Conservation (phyloP, 2,329 filamentous ascomycete species). For the Lachnellula subtilissima region DNA sequence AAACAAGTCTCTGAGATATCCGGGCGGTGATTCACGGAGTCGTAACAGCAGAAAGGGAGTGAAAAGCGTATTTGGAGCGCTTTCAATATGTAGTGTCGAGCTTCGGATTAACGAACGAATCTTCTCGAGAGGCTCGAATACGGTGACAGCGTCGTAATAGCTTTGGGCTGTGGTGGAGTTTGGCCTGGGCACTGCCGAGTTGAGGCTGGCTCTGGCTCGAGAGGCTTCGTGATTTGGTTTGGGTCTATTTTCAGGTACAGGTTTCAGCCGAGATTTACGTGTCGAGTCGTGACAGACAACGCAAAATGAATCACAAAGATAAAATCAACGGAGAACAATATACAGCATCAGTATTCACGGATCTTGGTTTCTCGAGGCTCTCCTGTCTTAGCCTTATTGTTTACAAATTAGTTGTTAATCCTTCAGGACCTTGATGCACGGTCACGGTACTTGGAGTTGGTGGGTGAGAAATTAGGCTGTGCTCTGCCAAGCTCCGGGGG, state of each 20-base stretch:
- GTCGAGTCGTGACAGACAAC: too few species aligned
- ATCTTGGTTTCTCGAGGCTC: too few species aligned
- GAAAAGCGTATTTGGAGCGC: not conserved
- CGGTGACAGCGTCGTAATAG: conserved; percentile 1
- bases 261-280: not conserved
- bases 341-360: too few species aligned
- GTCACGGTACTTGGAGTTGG: too few species aligned
- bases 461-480: too few species aligned
- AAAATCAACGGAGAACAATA: too few species aligned
- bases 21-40: not conserved
- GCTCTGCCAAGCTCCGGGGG: too few species aligned
- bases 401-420: too few species aligned
- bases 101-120: not conserved
- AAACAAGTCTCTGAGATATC: not conserved
- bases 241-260: conserved; percentile 2
- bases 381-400: too few species aligned
- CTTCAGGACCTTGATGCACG: too few species aligned
- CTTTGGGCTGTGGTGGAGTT: conserved; percentile 2
- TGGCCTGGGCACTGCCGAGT: not conserved
- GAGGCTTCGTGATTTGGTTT: not conserved
- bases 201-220: too few species aligned
- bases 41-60: conserved; percentile 6
- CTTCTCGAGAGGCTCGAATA: not conserved
- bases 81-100: conserved; percentile 4
- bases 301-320: too few species aligned